phyloP scores from a whole-genome alignment of 140 eudicot species.

The Erigeron philadelphicus region DNA sequence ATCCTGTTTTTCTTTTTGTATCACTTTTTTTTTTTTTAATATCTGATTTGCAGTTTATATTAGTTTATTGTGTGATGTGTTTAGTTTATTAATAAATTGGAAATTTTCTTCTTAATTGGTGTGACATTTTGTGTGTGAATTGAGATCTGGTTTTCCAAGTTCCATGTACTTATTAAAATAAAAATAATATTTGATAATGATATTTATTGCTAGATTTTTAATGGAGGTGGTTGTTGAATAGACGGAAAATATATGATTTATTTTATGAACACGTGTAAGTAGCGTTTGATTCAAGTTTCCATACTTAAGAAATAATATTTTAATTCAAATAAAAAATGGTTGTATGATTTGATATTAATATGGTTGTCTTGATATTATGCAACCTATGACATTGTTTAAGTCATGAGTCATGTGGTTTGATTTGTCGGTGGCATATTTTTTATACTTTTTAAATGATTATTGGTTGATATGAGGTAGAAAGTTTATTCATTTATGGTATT shows the following conservation, averaged over 20 bases:
- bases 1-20: too few species aligned
- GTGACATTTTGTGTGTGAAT: constrained; percentile 15
- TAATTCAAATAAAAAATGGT: neutral
- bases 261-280: constrained; percentile 30
- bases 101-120: constrained; percentile 17
- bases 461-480: neutral
- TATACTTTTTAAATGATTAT: constrained; percentile 8
- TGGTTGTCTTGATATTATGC: constrained; percentile 14
- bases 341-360: neutral
- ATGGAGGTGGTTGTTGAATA: constrained; percentile 31
- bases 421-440: constrained; percentile 23
- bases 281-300: constrained; percentile 33
- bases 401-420: constrained; percentile 15
- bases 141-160: constrained; percentile 28
- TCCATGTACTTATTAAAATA: neutral
- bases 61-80: too few species aligned
- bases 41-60: too few species aligned
- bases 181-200: too few species aligned
- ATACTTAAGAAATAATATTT: neutral
- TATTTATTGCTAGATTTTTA: neutral
- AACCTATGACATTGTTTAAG: constrained; percentile 21
- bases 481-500: constrained; percentile 13
- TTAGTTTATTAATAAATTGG: neutral
- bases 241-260: constrained; percentile 7
- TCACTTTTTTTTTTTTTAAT: too few species aligned